Base-by-base conservation (phyloP, 257 asterid species). In the Gardenia jasminoides region DNA sequence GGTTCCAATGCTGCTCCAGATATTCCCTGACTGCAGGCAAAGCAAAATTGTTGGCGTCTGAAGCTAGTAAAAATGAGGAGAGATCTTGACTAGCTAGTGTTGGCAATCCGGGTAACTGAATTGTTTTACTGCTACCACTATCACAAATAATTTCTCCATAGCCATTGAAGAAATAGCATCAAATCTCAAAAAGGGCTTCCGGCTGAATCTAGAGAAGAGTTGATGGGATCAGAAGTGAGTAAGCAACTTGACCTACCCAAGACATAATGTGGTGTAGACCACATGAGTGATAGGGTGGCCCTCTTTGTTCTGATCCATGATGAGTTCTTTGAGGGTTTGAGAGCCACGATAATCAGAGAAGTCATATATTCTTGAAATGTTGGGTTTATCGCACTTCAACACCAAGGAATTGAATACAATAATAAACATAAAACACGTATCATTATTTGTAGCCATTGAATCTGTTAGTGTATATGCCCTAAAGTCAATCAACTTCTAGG, bases 41-140 rank as follows among this genome's bases (percentile, higher is more conserved):
- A 2, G 33, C 83, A 93, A 85, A n/a, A 90, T 81, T 48, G 46
- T 87, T 0, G 93, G 91, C 20, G 75, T 84, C 0, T 77, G 70
- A 58, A 75, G 58, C 19, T 6, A 7, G 28, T 16, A 67, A 15
- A 68, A 78, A 67, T 6, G 81, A 67, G 1, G 81, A 76, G 8
- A 78, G 75, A 56, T 78, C 81, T 31, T 30, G 56, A 30, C 69
- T 10, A 0, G 69, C 1, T 12, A 65, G 69, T 16, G 13, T 1
- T 30, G 43, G 69, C 36, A 65, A 10, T 12, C 69, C 43, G 0
- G 69, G 41, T 30, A 65, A 12, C 11, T 65, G 17, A 28, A 65
- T 65, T 10, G 36, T 30, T 3, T 30, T 31, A 65, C 2, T 28
- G 0, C 19, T 13, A 8, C 9, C 1, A 30, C 41, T 1, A 4